Evolutionary conservation across 2,329 filamentous ascomycete species (phyloP).

Genomic region (Ophiostoma angusticollis): DNA sequence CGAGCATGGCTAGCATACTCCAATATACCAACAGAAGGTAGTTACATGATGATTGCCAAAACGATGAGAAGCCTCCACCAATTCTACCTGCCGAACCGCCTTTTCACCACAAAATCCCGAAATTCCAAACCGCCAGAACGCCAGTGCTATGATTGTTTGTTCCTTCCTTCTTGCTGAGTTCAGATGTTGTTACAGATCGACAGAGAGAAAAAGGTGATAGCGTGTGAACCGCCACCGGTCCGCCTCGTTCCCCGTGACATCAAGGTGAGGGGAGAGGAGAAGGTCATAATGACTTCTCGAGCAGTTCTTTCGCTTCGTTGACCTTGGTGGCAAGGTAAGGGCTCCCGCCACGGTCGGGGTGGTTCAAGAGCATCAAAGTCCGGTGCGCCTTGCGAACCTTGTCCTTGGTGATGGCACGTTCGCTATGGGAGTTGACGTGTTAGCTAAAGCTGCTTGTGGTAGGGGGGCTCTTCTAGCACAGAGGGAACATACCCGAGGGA

Average conservation of each 20-base stretch:
- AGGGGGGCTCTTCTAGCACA: not conserved
- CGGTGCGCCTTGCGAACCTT: constrained; percentile 93
- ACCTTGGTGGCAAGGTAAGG: constrained; percentile 95
- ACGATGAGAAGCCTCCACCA: too few relatives aligned
- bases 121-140: constrained; percentile 1
- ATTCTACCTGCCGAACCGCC: not conserved
- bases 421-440: constrained; percentile 37
- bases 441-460: not conserved
- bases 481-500: constrained; percentile 61
- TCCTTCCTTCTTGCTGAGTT: constrained; percentile 1
- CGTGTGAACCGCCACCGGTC: too few relatives aligned
- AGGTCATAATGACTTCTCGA: constrained; percentile 57
- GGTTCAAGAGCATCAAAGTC: constrained; percentile 91
- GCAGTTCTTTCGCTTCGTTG: constrained; percentile 93
- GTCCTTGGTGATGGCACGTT: constrained; percentile 78
- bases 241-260: too few relatives aligned
- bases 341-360: constrained; percentile 92
- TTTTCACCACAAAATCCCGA: not conserved
- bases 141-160: constrained; percentile 8
- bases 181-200: constrained; percentile 8
- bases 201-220: not conserved
- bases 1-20: not conserved
- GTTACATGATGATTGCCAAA: too few relatives aligned
- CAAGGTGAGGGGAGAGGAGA: too few relatives aligned
- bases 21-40: too few relatives aligned